phyloP scores from a whole-genome alignment of 176 grass and related monocot species.

The Oryza longistaminata region DNA sequence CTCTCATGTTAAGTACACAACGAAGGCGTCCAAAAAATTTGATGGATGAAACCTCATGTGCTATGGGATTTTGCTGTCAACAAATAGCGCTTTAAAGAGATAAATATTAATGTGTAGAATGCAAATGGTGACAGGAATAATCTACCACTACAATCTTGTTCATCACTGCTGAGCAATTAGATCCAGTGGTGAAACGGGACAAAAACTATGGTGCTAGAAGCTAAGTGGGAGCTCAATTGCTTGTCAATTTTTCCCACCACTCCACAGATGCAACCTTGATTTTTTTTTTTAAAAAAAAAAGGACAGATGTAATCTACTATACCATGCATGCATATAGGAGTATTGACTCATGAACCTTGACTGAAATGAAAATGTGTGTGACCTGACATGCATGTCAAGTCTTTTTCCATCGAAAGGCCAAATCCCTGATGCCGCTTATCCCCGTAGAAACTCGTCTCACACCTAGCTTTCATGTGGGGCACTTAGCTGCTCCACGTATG shows the following conservation, averaged over 20 bases:
- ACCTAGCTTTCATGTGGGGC: not conserved
- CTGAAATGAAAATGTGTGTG: constrained; percentile 9
- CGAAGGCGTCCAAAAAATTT: not conserved
- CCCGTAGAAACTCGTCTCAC: not conserved
- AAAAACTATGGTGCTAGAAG: not conserved
- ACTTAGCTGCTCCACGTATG: constrained; percentile 10
- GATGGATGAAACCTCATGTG: not conserved
- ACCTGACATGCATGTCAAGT: constrained; percentile 21
- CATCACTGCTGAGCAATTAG: not conserved
- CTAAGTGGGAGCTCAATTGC: constrained; percentile 13
- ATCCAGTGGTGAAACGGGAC: not conserved
- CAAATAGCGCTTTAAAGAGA: not conserved
- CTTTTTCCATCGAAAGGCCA: constrained; percentile 44
- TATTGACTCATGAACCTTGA: constrained; percentile 33
- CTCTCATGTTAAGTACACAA: not conserved
- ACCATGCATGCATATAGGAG: not conserved
- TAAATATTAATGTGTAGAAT: not conserved
- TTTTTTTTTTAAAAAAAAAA: too few relatives aligned
- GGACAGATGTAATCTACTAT: constrained; percentile 1
- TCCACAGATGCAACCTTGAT: too few relatives aligned
- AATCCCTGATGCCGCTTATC: constrained; percentile 23
- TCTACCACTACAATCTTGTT: not conserved
- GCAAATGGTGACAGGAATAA: not conserved
- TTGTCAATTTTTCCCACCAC: not conserved
- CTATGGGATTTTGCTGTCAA: not conserved